Conservation (phyloP, 768 basidiomycete species). For the Rubroboletus satanas region DNA sequence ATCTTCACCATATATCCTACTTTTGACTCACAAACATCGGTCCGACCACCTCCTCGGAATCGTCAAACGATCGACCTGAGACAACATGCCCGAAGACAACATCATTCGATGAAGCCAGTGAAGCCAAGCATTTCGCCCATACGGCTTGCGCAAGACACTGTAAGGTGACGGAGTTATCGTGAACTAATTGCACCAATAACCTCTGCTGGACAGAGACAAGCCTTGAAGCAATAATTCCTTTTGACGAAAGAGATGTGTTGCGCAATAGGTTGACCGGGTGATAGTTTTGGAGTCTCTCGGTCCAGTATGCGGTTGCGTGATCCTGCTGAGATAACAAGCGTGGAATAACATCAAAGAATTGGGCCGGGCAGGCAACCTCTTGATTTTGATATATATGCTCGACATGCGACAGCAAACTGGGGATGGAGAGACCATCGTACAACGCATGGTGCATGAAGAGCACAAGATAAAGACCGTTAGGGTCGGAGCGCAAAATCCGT, state of each 20-base stretch:
- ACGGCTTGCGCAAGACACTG: constrained; percentile 37
- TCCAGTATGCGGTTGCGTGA: constrained; percentile 39
- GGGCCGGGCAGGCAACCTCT: constrained; percentile 11
- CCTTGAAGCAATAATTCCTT: constrained; percentile 11
- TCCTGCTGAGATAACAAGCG: constrained; percentile 37
- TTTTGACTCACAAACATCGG: constrained; percentile 41
- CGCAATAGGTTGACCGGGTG: constrained; percentile 18
- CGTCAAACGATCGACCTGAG: constrained; percentile 40
- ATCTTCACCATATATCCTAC: not conserved
- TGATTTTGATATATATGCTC: constrained; percentile 29
- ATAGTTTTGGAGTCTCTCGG: constrained; percentile 23
- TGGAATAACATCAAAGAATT: constrained; percentile 39
- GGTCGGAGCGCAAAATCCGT: constrained; percentile 11
- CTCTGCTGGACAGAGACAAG: constrained; percentile 10
- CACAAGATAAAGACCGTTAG: constrained; percentile 24
- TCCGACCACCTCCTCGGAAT: constrained; percentile 43
- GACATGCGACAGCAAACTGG: constrained; percentile 33
- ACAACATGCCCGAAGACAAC: constrained; percentile 46
- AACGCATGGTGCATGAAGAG: constrained; percentile 46
- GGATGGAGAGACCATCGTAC: constrained; percentile 44
- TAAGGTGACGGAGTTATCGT: constrained; percentile 28
- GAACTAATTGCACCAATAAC: constrained; percentile 12
- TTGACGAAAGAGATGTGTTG: constrained; percentile 8
- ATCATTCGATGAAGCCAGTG: constrained; percentile 26
- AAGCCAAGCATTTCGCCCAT: constrained; percentile 28